phyloP scores from a whole-genome alignment of 176 grass and related monocot species.

The Carex kokanica region DNA sequence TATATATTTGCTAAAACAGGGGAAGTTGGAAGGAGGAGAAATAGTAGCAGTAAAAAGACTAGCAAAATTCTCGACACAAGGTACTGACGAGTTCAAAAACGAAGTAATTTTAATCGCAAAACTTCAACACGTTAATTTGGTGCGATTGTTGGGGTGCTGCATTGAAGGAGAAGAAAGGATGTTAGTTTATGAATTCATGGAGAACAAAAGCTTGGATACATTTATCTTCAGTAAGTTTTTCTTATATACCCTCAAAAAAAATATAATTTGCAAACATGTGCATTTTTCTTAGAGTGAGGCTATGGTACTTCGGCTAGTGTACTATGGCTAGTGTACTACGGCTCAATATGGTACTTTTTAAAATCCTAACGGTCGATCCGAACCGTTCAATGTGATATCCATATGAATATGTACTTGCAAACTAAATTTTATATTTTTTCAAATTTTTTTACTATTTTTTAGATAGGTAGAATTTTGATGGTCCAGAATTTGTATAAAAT shows the following conservation, averaged over 20 bases:
- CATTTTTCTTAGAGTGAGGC: background rate
- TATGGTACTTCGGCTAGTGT: too few species aligned
- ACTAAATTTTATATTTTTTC: too few species aligned
- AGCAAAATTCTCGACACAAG: constrained; percentile 66
- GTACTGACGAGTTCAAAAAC: constrained; percentile 82
- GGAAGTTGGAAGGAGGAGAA: constrained; percentile 52
- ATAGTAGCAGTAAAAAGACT: constrained; percentile 70
- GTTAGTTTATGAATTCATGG: constrained; percentile 91
- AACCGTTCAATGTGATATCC: too few species aligned
- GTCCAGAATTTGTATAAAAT: too few species aligned
- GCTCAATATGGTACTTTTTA: too few species aligned
- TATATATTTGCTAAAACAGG: constrained; percentile 28
- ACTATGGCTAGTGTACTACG: too few species aligned
- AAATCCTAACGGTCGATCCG: too few species aligned
- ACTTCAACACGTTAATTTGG: constrained; percentile 82
- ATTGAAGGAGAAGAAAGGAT: constrained; percentile 80
- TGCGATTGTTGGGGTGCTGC: constrained; percentile 72
- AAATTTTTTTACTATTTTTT: too few species aligned
- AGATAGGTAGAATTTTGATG: too few species aligned
- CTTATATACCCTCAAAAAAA: background rate
- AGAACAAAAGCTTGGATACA: constrained; percentile 71
- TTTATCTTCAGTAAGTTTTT: constrained; percentile 63
- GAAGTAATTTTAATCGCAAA: constrained; percentile 80
- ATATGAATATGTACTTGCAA: too few species aligned
- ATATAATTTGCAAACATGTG: background rate